Conservation (phyloP, 2,329 filamentous ascomycete species). For the Exophiala xenobiotica region DNA sequence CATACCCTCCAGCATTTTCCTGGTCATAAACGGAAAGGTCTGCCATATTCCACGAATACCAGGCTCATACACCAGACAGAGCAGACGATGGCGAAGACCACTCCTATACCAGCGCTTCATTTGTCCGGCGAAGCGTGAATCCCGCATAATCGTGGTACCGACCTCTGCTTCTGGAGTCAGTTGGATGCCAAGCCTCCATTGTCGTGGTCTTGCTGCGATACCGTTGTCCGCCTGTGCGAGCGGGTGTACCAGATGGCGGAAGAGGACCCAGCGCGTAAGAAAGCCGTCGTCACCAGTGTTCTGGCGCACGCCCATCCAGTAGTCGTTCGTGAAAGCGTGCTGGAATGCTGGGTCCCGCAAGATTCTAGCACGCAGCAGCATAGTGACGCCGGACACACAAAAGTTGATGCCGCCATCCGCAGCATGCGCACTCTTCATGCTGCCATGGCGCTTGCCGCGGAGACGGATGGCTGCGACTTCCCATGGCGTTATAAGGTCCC, state of each 20-base stretch:
- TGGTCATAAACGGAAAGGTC: slow-evolving; percentile 10
- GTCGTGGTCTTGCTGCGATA: not conserved
- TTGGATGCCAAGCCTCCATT: slow-evolving; percentile 8
- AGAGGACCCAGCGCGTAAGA: slow-evolving; percentile 9
- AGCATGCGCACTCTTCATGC: slow-evolving; percentile 8
- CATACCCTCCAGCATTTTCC: slow-evolving; percentile 14
- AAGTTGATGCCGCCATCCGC: slow-evolving; percentile 10
- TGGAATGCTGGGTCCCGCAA: slow-evolving; percentile 1
- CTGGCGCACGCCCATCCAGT: slow-evolving; percentile 7
- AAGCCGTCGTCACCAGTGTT: slow-evolving; percentile 9
- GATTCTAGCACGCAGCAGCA: slow-evolving; percentile 5
- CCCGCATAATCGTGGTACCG: slow-evolving; percentile 6
- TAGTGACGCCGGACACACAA: slow-evolving; percentile 7
- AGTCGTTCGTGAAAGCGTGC: slow-evolving; percentile 2
- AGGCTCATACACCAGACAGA: slow-evolving; percentile 7
- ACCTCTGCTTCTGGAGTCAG: slow-evolving; percentile 3
- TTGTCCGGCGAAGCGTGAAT: slow-evolving; percentile 9
- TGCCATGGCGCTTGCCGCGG: slow-evolving; percentile 5
- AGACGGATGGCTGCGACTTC: slow-evolving; percentile 11
- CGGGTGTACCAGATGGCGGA: slow-evolving; percentile 1
- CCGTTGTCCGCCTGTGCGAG: not conserved
- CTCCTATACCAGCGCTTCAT: slow-evolving; percentile 11
- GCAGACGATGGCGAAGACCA: slow-evolving; percentile 8
- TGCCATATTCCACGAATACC: slow-evolving; percentile 3
- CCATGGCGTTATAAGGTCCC: slow-evolving; percentile 1